Conservation (phyloP, 2,329 filamentous ascomycete species). For the Sphaerulina populicola region DNA sequence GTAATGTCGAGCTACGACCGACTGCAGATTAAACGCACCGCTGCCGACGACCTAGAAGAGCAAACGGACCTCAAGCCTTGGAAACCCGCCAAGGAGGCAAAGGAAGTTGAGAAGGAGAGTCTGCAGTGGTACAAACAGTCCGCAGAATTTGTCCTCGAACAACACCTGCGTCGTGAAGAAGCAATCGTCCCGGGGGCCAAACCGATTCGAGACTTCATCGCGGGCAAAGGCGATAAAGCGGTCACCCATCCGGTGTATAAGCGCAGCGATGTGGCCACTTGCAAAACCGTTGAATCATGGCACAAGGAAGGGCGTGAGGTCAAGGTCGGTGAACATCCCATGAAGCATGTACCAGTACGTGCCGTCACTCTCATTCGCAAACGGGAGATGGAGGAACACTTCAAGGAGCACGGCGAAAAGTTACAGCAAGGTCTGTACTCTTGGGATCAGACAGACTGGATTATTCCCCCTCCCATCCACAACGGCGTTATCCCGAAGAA, state of each 20-base stretch:
- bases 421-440: slow-evolving; percentile 80
- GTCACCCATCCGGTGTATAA: slow-evolving; percentile 74
- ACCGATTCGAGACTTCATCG: slow-evolving; percentile 65
- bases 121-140: slow-evolving; percentile 83
- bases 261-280: slow-evolving; percentile 69
- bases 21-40: slow-evolving; percentile 48
- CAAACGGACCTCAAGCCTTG: slow-evolving; percentile 64
- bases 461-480: slow-evolving; percentile 73
- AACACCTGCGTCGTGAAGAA: slow-evolving; percentile 86
- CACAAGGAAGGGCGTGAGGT: slow-evolving; percentile 88
- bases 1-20: slow-evolving; percentile 66
- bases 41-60: slow-evolving; percentile 72
- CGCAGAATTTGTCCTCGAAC: slow-evolving; percentile 71
- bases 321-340: slow-evolving; percentile 58
- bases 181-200: slow-evolving; percentile 62
- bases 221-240: slow-evolving; percentile 62
- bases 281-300: slow-evolving; percentile 92
- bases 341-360: slow-evolving; percentile 83
- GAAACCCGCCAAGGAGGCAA: slow-evolving; percentile 52
- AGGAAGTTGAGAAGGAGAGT: slow-evolving; percentile 45
- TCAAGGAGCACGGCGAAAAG: slow-evolving; percentile 71
- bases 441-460: slow-evolving; percentile 83
- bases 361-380: slow-evolving; percentile 82
- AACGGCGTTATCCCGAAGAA: slow-evolving; percentile 90
- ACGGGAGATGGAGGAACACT: slow-evolving; percentile 78